These are phyloP conservation scores for Pyrenula massariospora DNA, from an alignment of 495 filamentous ascomycete species.

Conservation along the genomic window DNA sequence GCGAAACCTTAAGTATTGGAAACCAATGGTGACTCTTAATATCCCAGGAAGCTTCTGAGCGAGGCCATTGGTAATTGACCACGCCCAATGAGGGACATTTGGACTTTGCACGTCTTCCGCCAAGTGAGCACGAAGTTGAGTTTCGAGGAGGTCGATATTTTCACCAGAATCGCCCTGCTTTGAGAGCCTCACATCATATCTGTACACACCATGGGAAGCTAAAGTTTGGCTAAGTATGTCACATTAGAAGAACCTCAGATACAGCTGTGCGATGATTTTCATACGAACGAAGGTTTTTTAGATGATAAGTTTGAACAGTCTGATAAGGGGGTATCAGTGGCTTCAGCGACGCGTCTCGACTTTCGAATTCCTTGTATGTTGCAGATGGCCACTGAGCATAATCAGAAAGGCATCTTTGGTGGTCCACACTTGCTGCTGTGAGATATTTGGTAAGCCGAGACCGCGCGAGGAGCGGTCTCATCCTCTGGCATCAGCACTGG, in stretches of 20 bases:
- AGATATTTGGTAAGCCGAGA: no score
- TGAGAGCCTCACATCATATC: not conserved
- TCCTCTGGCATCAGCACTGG: no score
- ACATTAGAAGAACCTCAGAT: no score
- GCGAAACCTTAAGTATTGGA: not conserved
- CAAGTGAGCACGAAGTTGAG: not conserved
- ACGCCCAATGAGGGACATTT: not conserved
- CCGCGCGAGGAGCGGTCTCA: no score
- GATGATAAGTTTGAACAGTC: not conserved
- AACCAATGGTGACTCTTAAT: not conserved
- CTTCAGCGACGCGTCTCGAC: not conserved
- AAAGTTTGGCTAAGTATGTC: no score
- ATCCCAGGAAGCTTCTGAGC: not conserved
- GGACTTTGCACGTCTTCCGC: not conserved
- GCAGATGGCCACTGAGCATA: not conserved
- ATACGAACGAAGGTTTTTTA: not conserved
- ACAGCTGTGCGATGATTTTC: no score
- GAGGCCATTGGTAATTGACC: not conserved
- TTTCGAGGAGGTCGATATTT: not conserved
- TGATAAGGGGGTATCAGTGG: not conserved
- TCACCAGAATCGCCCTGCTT: not conserved
- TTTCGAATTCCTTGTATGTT: not conserved
- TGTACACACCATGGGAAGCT: no score
- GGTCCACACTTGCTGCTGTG: no score
- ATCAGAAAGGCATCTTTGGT: not conserved